These are phyloP conservation scores for Craspedostauros australis DNA, from an alignment of 108 stramenopile species.

Conservation along the genomic window DNA sequence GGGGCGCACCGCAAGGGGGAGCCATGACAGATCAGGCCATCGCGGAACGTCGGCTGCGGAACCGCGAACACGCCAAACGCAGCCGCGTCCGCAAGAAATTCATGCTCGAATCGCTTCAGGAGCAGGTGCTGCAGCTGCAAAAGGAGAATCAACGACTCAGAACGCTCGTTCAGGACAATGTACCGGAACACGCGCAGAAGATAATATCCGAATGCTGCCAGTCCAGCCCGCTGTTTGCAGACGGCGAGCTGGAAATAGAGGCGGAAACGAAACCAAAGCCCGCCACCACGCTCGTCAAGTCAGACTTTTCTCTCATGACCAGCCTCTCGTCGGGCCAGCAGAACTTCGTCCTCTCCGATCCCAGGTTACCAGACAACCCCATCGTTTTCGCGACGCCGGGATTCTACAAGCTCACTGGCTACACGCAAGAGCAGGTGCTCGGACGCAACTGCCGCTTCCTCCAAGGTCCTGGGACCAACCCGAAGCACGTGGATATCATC, in stretches of 20 bases:
- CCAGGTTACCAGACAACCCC: slow-evolving; percentile 96
- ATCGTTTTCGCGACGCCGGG: slow-evolving; percentile 88
- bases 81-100: slow-evolving; percentile 97
- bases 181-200: slow-evolving; percentile 69
- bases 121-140: slow-evolving; percentile 85
- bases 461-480: slow-evolving; percentile 93
- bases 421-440: slow-evolving; percentile 86
- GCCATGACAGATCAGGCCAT: slow-evolving; percentile 35
- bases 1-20: slow-evolving; percentile 18
- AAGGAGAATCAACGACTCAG: slow-evolving; percentile 81
- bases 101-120: slow-evolving; percentile 94
- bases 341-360: slow-evolving; percentile 91
- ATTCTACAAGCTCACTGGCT: slow-evolving; percentile 94
- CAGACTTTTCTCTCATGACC: slow-evolving; percentile 78
- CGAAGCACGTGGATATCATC: slow-evolving; percentile 84
- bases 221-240: slow-evolving; percentile 62
- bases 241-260: slow-evolving; percentile 12
- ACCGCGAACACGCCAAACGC: slow-evolving; percentile 96
- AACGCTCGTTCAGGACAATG: slow-evolving; percentile 72
- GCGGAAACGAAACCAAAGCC: slow-evolving; percentile 8
- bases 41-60: slow-evolving; percentile 83
- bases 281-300: slow-evolving; percentile 44
- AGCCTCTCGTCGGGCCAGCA: slow-evolving; percentile 78
- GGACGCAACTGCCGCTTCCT: slow-evolving; percentile 98
- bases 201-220: slow-evolving; percentile 79